Base-by-base conservation (phyloP, 2,329 filamentous ascomycete species). In the Epichloe glyceriae region DNA sequence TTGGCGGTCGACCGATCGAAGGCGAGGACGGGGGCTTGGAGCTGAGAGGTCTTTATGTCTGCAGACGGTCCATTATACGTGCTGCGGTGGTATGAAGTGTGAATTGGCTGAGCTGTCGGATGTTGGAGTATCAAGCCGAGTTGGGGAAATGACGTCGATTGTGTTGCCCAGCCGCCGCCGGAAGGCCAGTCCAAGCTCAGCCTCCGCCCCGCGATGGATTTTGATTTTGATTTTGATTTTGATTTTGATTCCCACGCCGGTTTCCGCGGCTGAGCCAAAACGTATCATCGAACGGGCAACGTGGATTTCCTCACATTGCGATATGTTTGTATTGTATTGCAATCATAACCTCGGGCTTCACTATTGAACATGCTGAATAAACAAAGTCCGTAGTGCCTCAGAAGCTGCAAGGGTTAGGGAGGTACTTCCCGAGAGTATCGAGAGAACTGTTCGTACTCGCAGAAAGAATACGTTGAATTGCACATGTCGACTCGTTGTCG, bases 381-480 rank as follows among this genome's bases (percentile, higher is more conserved):
- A 30, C 2, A 30, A 4, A 55, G 11, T 62, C 60, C 2, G 50
- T 58, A 0, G 42, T 61, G 8, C 58, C 60, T 1, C 47, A 57
- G 44, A 60, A 60, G 41, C 11, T 56, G 0, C 60, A 62, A 22
- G 46, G n/a, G n/a, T n/a, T n/a, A n/a, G n/a, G n/a, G 54, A 62
- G 51, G 55, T 49, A 17, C 17, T 62, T 3, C 57, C 60, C 0
- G 57, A 61, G 42, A 51, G 53, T 3, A 20, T 61, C 8, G 56
- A 60, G 39, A 44, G 54, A 12, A 60, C 56, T 1, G 51, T 55
- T 0, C 22, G 22, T 3, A 26, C 22, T 1, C 22, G 22, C 22
- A 8, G 22, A 26, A 26, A 26, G 22, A 26, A 26, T 8, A 7
- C 22, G 7, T 26, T 26, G 5, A 30, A 11, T 30, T 30, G 30